phyloP scores from a whole-genome alignment of 1,284 basidiomycete species.

The Puccinia coronata region DNA sequence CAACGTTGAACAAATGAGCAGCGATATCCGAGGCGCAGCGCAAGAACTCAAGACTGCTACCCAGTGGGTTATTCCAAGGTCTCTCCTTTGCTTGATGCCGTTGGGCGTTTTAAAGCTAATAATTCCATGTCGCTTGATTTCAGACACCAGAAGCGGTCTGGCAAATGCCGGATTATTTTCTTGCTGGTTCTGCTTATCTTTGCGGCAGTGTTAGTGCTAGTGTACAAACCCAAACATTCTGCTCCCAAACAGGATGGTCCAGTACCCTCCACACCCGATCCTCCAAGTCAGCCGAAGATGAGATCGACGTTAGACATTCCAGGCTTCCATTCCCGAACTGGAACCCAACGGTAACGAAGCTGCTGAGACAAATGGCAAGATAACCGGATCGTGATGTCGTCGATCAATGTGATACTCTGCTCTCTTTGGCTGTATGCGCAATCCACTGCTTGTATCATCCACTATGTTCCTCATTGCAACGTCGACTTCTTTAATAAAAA shows the following conservation, averaged over 20 bases:
- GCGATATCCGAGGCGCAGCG: slow-evolving; percentile 78
- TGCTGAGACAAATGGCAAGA: background rate
- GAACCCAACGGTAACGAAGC: background rate
- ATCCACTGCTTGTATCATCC: too few species aligned
- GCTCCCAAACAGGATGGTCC: background rate
- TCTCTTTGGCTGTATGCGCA: too few species aligned
- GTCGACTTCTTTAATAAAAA: too few species aligned
- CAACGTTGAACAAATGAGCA: slow-evolving; percentile 89
- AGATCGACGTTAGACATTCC: background rate
- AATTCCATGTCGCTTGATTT: background rate
- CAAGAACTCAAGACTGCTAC: slow-evolving; percentile 80
- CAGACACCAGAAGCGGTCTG: slow-evolving; percentile 90
- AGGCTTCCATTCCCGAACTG: too few species aligned
- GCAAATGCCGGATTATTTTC: slow-evolving; percentile 87
- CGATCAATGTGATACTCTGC: too few species aligned
- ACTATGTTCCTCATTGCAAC: too few species aligned
- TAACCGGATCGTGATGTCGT: background rate
- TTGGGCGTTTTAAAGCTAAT: slow-evolving; percentile 17
- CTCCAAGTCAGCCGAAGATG: background rate
- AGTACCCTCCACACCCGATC: background rate
- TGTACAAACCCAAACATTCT: slow-evolving; percentile 71
- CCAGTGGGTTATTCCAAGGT: too few species aligned
- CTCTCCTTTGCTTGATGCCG: background rate
- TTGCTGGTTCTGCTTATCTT: slow-evolving; percentile 85
- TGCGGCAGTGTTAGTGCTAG: slow-evolving; percentile 74